Evolutionary conservation across 2,329 filamentous ascomycete genomes (phyloP).

Genomic region (Cordyceps fumosorosea): DNA sequence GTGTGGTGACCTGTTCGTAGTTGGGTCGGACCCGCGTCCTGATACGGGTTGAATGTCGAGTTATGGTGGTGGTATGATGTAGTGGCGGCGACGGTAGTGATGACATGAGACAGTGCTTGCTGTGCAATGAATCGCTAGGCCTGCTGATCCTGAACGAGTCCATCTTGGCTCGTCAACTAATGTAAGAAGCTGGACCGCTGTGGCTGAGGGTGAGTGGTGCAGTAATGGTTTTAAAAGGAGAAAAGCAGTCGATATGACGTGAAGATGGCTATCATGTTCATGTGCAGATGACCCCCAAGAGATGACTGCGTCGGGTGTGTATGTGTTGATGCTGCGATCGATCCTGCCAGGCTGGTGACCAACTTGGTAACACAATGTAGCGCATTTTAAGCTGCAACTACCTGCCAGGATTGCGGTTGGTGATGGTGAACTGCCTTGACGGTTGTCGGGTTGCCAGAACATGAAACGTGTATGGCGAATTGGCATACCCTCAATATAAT

Average conservation of each 20-base stretch:
- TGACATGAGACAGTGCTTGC: too few relatives aligned
- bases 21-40: background rate
- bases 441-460: too few relatives aligned
- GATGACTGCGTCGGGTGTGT: too few relatives aligned
- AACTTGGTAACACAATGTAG: background rate
- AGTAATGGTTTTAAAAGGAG: too few relatives aligned
- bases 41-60: background rate
- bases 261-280: background rate
- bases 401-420: too few relatives aligned
- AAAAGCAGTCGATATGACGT: background rate
- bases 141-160: background rate
- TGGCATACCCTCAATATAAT: too few relatives aligned
- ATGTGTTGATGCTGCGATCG: background rate
- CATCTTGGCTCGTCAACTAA: background rate
- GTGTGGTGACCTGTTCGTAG: background rate
- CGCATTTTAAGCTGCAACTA: too few relatives aligned
- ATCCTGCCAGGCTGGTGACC: background rate
- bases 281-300: background rate
- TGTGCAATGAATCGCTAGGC: background rate
- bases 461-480: too few relatives aligned
- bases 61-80: background rate
- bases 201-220: background rate
- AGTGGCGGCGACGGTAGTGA: too few relatives aligned
- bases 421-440: too few relatives aligned
- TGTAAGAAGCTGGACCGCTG: background rate